Evolutionary conservation across 2,329 filamentous ascomycete species (phyloP).

Genomic region (Colletotrichum euphorbiae): DNA sequence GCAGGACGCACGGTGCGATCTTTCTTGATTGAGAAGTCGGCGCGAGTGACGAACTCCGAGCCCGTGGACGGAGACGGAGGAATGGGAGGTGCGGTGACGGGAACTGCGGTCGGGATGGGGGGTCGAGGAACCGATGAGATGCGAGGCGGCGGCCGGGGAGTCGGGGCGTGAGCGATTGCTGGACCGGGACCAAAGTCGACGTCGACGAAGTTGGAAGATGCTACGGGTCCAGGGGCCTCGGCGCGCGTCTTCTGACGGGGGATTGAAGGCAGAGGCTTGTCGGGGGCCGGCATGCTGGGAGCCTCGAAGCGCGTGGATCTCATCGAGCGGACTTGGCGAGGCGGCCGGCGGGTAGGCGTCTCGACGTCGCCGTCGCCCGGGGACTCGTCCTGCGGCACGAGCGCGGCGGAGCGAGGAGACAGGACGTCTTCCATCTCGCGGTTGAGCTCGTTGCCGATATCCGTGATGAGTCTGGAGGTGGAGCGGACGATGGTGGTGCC

Average conservation of each 20-base stretch:
- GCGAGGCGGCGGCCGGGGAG: constrained; percentile 11
- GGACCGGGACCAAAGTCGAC: constrained; percentile 12
- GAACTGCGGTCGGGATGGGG: background rate
- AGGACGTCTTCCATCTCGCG: constrained; percentile 31
- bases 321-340: constrained; percentile 19
- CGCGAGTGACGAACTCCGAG: constrained; percentile 17
- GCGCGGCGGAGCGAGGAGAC: constrained; percentile 13
- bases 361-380: constrained; percentile 6
- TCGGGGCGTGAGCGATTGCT: background rate
- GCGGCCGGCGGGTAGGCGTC: constrained; percentile 26
- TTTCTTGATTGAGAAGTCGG: constrained; percentile 31
- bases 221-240: background rate
- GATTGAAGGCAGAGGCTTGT: constrained; percentile 31
- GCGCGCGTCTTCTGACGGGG: background rate
- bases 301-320: constrained; percentile 15
- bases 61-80: background rate
- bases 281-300: constrained; percentile 22
- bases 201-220: constrained; percentile 4
- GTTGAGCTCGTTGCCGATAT: constrained; percentile 30
- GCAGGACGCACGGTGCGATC: constrained; percentile 24
- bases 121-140: background rate
- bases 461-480: constrained; percentile 30
- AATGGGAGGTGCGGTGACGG: background rate
- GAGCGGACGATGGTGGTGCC: constrained; percentile 4
- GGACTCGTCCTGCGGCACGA: background rate